These are phyloP conservation scores for Penicillium expansum DNA, from an alignment of 2,329 filamentous ascomycete species.

Conservation along the genomic window DNA sequence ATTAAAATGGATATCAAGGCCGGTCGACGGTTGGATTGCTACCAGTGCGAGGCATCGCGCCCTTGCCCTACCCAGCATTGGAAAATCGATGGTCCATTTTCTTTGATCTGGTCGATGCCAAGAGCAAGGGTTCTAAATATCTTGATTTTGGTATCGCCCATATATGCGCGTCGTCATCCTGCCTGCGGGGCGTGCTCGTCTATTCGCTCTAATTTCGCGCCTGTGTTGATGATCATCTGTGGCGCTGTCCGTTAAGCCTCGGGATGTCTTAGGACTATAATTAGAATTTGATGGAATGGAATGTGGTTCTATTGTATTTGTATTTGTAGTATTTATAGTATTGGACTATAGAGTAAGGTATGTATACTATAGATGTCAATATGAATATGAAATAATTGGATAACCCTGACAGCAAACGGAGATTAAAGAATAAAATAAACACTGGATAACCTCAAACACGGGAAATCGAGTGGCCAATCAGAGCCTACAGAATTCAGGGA, in stretches of 20 bases:
- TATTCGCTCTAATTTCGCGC: background rate
- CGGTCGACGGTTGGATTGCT: background rate
- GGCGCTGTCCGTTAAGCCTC: background rate
- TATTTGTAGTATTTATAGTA: background rate
- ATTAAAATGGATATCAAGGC: background rate
- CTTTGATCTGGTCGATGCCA: background rate
- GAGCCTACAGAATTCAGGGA: background rate
- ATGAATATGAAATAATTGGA: background rate
- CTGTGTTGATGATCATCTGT: slow-evolving; percentile 1
- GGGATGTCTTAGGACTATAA: background rate
- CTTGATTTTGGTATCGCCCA: background rate
- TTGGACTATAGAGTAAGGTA: no score
- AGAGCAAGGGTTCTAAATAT: background rate
- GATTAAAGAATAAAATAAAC: background rate
- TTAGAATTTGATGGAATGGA: background rate
- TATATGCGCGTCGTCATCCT: slow-evolving; percentile 4
- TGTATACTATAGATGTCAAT: no score
- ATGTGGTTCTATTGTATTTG: background rate
- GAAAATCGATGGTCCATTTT: background rate
- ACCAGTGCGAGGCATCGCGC: background rate
- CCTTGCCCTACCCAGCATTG: background rate
- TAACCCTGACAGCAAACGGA: background rate
- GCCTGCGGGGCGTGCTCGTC: background rate
- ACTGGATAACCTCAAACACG: background rate
- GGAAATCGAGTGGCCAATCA: slow-evolving; percentile 1